Conservation (phyloP, 345 rosid species). For the Excoecaria agallocha region DNA sequence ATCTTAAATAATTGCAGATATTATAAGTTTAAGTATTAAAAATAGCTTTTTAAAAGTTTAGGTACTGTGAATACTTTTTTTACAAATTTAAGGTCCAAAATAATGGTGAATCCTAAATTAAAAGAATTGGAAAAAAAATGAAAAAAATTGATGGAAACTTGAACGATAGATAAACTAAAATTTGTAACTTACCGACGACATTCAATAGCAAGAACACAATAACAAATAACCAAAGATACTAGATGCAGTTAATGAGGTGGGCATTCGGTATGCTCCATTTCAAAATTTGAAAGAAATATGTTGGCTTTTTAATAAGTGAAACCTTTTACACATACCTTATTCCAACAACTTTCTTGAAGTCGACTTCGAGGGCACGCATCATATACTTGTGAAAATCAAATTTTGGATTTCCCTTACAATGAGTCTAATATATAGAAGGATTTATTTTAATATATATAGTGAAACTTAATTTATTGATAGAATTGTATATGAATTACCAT, state of each 20-base stretch:
- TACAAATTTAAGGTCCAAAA: too few species aligned
- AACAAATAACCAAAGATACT: conserved; percentile 91
- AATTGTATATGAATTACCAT: conserved; percentile 38
- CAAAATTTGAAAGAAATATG: not conserved
- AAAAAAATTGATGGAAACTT: too few species aligned
- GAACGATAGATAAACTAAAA: too few species aligned
- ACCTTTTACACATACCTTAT: conserved; percentile 46
- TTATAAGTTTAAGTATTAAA: too few species aligned
- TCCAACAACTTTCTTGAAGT: conserved; percentile 91
- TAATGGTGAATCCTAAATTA: too few species aligned
- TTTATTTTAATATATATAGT: not conserved
- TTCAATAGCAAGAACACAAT: conserved; percentile 73
- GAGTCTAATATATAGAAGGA: too few species aligned
- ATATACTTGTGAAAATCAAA: conserved; percentile 80
- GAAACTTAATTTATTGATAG: not conserved
- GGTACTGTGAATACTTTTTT: too few species aligned
- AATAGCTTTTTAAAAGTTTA: too few species aligned
- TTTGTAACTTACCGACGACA: conserved; percentile 43
- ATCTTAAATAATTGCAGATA: too few species aligned
- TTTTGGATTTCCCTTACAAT: too few species aligned
- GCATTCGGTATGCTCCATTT: not conserved
- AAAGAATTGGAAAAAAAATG: too few species aligned
- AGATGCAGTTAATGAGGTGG: conserved; percentile 43
- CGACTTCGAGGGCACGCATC: conserved; percentile 82
- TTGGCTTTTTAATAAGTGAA: not conserved